phyloP scores from a whole-genome alignment of 257 asterid species.

The Solanum paucissectum region DNA sequence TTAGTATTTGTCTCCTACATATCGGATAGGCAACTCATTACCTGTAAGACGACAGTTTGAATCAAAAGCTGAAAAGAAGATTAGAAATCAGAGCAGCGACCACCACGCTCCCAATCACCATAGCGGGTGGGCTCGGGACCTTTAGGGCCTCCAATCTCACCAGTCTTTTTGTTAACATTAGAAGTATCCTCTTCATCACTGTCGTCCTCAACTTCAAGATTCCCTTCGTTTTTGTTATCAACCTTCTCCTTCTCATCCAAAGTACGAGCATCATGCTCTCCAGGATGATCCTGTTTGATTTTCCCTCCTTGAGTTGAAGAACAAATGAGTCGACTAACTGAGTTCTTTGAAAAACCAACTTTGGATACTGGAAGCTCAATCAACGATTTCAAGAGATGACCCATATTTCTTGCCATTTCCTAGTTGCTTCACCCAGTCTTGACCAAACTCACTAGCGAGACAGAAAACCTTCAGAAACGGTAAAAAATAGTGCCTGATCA shows the following conservation, averaged over 20 bases:
- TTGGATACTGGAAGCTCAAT: constrained; percentile 19
- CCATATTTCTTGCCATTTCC: constrained; percentile 47
- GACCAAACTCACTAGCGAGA: neutral
- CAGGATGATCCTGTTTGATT: constrained; percentile 2
- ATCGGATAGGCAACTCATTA: neutral
- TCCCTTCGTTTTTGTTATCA: constrained; percentile 10
- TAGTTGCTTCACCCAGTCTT: neutral
- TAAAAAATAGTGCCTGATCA: neutral
- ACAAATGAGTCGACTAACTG: constrained; percentile 28
- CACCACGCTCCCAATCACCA: constrained; percentile 87
- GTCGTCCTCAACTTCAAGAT: constrained; percentile 8
- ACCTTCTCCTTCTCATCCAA: constrained; percentile 16
- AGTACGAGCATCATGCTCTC: neutral
- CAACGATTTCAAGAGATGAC: constrained; percentile 24
- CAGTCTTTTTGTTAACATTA: constrained; percentile 36
- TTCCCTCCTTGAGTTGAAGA: constrained; percentile 35
- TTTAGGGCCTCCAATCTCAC: constrained; percentile 76
- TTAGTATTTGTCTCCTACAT: neutral
- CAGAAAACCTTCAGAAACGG: neutral
- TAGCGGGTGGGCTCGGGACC: constrained; percentile 92
- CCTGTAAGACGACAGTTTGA: neutral
- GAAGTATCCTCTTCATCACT: constrained; percentile 11
- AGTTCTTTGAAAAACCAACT: neutral
- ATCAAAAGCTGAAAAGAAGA: neutral
- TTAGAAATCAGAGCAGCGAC: constrained; percentile 84